Evolutionary conservation across 192 early-diverging fungal species (phyloP), one percentile per base, ranked within the genome.

Genomic region (Coemansia sp.): DNA sequence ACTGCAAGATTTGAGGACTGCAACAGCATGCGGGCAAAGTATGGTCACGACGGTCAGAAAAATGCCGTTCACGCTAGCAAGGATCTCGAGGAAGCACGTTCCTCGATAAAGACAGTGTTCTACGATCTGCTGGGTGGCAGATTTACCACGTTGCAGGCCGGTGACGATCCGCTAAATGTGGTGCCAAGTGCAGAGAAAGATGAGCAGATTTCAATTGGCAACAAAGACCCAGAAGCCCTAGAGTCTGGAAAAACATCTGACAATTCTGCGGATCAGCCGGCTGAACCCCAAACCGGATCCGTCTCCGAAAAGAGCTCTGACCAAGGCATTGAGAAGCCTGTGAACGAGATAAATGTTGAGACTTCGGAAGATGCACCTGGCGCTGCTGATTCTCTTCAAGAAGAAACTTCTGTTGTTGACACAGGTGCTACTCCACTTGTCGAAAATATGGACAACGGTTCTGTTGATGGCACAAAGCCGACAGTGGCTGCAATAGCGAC

Each of bases 11-110:
- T 77, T 9, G 67, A 77, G 42, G 73, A 64, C 36, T 84, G 79
- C 57, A 72, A 80, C 67, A 84, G 84, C 43, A 66, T 88, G 41
- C 78, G 87, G 13, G 85, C 86, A 16, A 72, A 68, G 61, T 87
- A 69, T 70, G 87, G 87, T 61, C 63, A 69, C 8, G 70, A 69
- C 37, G 84, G 78, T 49, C 83, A 85, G 67, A 74, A 64, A 68
- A 88, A 88, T 63, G 86, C 85, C 0, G 77, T 87, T 11, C 87
- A 88, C 68, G 87, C 82, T 5, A 85, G 84, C 57, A 80, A 80
- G 61, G 77, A 80, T 56, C 1, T 48, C 26, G 21, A n/a, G 8
- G 77, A 74, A 40, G 77, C 54, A 2, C 43, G 47, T 12, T 62
- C 36, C 36, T 74, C 72, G 11, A 74, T 71, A n/a, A 67, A 74